phyloP scores from a whole-genome alignment of 495 filamentous ascomycete genomes.

The Opeltia flavorubescens region DNA sequence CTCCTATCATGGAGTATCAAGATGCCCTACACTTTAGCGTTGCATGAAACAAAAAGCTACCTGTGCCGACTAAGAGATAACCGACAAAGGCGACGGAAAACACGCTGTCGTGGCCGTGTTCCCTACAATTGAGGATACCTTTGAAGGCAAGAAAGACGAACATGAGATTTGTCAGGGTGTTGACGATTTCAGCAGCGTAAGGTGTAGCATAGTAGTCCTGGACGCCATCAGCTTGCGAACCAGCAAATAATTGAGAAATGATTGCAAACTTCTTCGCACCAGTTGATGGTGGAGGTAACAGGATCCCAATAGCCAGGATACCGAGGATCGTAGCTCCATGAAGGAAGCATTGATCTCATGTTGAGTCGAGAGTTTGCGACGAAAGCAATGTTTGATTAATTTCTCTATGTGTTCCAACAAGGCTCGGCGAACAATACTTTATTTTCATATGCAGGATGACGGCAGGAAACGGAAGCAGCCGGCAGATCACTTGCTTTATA shows the following conservation, averaged over 20 bases:
- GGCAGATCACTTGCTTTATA: no score
- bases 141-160: slow-evolving; percentile 62
- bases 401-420: no score
- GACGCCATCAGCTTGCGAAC: neutral
- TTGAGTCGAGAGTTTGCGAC: no score
- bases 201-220: slow-evolving; percentile 49
- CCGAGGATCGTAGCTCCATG: slow-evolving; percentile 52
- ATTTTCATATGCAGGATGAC: no score
- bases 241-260: neutral
- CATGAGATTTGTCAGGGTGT: slow-evolving; percentile 67
- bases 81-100: slow-evolving; percentile 59
- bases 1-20: slow-evolving; percentile 46
- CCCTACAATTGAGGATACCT: slow-evolving; percentile 55
- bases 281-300: slow-evolving; percentile 81
- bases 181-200: slow-evolving; percentile 50
- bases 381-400: no score
- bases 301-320: slow-evolving; percentile 66
- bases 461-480: no score
- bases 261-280: slow-evolving; percentile 69
- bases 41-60: slow-evolving; percentile 71
- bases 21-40: slow-evolving; percentile 57
- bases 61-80: slow-evolving; percentile 65
- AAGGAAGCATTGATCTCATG: slow-evolving; percentile 25
- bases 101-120: slow-evolving; percentile 55
- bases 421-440: no score